These are phyloP conservation scores for Sugiyamaella lignohabitans DNA, from an alignment of 805 yeast genomes.

Conservation along the genomic window DNA sequence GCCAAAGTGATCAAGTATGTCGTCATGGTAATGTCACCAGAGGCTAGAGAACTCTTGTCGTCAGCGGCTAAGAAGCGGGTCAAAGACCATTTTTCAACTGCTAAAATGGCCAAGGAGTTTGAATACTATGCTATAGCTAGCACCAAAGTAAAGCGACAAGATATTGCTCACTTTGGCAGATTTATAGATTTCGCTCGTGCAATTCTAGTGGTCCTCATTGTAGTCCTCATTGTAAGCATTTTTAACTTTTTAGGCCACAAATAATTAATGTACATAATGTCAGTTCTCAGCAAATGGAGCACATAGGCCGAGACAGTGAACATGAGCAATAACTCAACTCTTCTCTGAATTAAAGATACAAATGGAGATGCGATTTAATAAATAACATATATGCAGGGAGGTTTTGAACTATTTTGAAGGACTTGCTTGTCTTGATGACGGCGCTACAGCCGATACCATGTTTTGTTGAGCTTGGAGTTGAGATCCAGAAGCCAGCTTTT, in stretches of 20 bases:
- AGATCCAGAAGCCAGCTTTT: too few species aligned
- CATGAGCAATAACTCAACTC: too few species aligned
- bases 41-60: conserved; percentile 27
- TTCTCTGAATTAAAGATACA: too few species aligned
- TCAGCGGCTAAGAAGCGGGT: conserved; percentile 30
- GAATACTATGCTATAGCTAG: conserved; percentile 17
- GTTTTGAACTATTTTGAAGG: too few species aligned
- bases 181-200: conserved; percentile 3
- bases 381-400: too few species aligned
- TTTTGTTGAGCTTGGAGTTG: too few species aligned
- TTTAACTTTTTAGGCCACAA: conserved; percentile 5
- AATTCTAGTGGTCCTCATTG: conserved; percentile 2
- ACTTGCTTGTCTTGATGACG: not conserved
- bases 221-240: not conserved
- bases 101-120: conserved; percentile 28
- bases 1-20: conserved; percentile 28
- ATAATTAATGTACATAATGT: too few species aligned
- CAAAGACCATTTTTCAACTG: conserved; percentile 27
- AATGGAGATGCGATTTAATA: too few species aligned
- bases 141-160: conserved; percentile 7
- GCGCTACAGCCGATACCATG: not conserved
- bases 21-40: conserved; percentile 18
- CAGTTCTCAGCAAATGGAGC: too few species aligned
- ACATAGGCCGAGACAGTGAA: too few species aligned
- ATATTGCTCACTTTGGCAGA: not conserved